Base-by-base conservation (phyloP, 1,284 basidiomycete species). In the Puccinia triticina region DNA sequence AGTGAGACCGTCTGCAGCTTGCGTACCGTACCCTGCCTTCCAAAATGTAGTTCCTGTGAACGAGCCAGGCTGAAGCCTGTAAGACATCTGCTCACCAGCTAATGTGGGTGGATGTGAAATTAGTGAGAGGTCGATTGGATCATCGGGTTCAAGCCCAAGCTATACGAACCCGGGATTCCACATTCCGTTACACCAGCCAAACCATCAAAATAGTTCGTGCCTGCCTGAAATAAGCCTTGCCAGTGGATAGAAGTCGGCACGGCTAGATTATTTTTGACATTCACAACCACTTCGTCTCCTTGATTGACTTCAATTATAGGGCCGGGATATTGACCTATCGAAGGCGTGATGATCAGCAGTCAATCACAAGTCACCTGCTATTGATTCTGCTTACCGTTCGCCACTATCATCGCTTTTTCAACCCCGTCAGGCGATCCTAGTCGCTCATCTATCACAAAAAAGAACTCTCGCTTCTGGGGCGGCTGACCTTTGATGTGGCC, bases 131-230 rank as follows among this genome's bases (percentile, higher is more conserved):
- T 48, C 1, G 18, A 40, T 37, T 66, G 64, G 64, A 8, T 43
- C 64, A n/a, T 46, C 2, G 23, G 12, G 29, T 26, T 53, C 18
- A 59, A 43, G 16, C 40, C 43, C 37, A 46, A 76, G 2, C 18
- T 21, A 14, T 32, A 53, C 75, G 3, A 64, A 77, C 75, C 59
- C 43, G 85, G 84, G 29, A 87, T 86, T 16, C 85, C 85, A 69
- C 87, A 87, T 64, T 87, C 85, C 2, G 86, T 86, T 69, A 87
- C 73, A 48, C 78, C 83, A 21, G 80, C 77, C 14, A 83, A 77
- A 0, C 84, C 84, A 77, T 84, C 84, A 59, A 72, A 84, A 40
- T 74, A 84, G 46, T 82, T 83, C 2, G 83, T 81, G 34, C 82
- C 83, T n/a, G 67, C 66, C 72, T 84, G 84, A 48, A 67, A 81